phyloP scores from a whole-genome alignment of 148 eudicot genomes.

The Oxyria digyna region DNA sequence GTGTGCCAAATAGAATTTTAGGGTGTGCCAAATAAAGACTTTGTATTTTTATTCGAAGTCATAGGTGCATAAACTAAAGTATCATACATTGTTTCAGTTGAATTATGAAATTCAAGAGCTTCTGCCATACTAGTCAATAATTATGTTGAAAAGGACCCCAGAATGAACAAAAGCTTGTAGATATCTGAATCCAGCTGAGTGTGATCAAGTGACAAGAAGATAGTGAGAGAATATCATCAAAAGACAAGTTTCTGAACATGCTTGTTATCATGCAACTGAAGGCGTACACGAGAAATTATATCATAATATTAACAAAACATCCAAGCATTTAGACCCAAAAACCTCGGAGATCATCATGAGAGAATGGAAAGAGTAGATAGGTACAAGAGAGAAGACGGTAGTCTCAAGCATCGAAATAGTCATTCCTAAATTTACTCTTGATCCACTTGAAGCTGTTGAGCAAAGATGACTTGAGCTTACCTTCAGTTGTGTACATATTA shows the following conservation, averaged over 20 bases:
- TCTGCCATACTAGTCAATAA: background rate
- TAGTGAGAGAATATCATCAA: background rate
- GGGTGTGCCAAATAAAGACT: too few species aligned
- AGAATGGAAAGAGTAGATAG: background rate
- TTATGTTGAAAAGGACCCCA: background rate
- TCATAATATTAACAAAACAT: background rate
- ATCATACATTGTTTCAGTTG: too few species aligned
- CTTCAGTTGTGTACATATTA: slow-evolving; percentile 78
- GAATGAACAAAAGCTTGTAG: background rate
- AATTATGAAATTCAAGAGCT: too few species aligned
- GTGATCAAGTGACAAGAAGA: background rate
- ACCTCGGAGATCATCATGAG: background rate
- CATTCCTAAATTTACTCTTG: slow-evolving; percentile 62
- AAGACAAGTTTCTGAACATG: background rate
- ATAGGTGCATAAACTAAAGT: too few species aligned
- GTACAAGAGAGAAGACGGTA: background rate
- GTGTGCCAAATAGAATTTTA: too few species aligned
- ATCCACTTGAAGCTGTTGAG: slow-evolving; percentile 86
- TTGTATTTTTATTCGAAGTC: too few species aligned
- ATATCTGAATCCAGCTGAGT: background rate
- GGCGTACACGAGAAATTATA: background rate
- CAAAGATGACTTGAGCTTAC: slow-evolving; percentile 71
- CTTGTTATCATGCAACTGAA: background rate
- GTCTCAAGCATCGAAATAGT: slow-evolving; percentile 21
- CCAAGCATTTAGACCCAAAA: background rate